Evolutionary conservation across 495 filamentous ascomycete genomes (phyloP), one percentile per base, ranked within the genome.

Genomic region (Zalerion maritima): DNA sequence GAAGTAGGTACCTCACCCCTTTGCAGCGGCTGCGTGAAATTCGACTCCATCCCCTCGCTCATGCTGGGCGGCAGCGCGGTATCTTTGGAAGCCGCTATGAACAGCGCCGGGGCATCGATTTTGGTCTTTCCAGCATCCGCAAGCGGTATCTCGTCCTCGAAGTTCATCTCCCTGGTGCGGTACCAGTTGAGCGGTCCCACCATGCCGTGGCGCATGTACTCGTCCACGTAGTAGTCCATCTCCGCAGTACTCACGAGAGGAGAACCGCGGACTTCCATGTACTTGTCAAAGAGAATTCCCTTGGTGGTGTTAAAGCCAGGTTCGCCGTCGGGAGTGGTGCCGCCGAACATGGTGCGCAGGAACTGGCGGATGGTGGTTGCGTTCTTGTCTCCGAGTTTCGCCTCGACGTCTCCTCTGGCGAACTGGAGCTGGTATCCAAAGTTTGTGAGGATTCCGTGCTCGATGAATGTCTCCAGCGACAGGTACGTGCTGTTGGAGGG

Each of bases 111-210:
- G 26, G 73, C 55, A 11, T 67, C 58, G 36, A 92, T 67, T 16
- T 44, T 64, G 29, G 35, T 51, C 4, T 29, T 37, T 8, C 44
- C 32, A 43, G 38, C 31, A 31, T 52, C 47, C 4, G 42, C 40
- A 25, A 67, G 41, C 42, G 42, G 54, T 23, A 65, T 44, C 40
- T 94, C 87, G 29, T 93, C 81, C 6, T 80, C 60, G 45, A 62
- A 78, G 47, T 94, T 94, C 30, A 77, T 48, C 46, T 71, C 45
- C 1, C 60, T 49, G 2, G 71, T 78, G 10, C 78, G 67, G 50
- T 96, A 94, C 83, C 85, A 94, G 41, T 85, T 78, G 71, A 78
- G 58, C 12, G 81, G 76, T 2, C 80, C 81, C 38, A 74, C 67
- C 31, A 94, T 43, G 1, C 85, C 86, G 37, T 73, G 60, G n/a